Percentiles rank a stretch among this genome's conserved stretches.
phyloP scores from a whole-genome alignment of 495 filamentous ascomycete genomes.

The Aspergillus steynii region DNA sequence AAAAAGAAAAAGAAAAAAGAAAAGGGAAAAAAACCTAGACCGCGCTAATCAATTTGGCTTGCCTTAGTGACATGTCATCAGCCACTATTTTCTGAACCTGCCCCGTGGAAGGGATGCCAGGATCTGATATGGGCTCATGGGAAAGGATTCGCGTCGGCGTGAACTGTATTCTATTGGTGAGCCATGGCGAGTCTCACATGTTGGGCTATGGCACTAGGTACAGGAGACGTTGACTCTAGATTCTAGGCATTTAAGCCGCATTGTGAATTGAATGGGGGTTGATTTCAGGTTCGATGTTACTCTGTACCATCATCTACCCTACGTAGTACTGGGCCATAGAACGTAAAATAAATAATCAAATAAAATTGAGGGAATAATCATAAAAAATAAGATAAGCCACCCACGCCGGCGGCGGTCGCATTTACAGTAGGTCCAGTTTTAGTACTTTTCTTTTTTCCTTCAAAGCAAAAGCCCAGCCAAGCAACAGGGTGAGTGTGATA shows the following conservation, averaged over 20 bases:
- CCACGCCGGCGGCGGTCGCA: not conserved
- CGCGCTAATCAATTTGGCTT: constrained; percentile 28
- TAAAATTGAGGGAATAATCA: not conserved
- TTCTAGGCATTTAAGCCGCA: constrained; percentile 10
- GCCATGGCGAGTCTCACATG: not conserved
- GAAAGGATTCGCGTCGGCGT: not conserved
- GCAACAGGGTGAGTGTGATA: constrained; percentile 18
- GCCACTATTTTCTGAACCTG: constrained; percentile 14
- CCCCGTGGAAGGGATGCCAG: not conserved
- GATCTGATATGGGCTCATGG: not conserved
- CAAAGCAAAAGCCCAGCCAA: constrained; percentile 1
- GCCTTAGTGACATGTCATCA: constrained; percentile 30
- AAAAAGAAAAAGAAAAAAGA: constrained; percentile 4
- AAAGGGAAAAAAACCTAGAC: constrained; percentile 5
- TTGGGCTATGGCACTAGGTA: not conserved
- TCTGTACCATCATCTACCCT: not conserved
- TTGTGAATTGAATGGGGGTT: not conserved
- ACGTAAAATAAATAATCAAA: not conserved
- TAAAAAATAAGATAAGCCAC: not conserved
- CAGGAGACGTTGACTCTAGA: not conserved
- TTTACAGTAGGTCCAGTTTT: constrained; percentile 4
- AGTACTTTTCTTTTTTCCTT: not conserved
- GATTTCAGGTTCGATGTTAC: too few relatives aligned
- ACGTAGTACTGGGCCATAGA: not conserved
- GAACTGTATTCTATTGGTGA: not conserved